Conservation (phyloP, 352 stramenopile genomes). For the Globisporangium spiculum region DNA sequence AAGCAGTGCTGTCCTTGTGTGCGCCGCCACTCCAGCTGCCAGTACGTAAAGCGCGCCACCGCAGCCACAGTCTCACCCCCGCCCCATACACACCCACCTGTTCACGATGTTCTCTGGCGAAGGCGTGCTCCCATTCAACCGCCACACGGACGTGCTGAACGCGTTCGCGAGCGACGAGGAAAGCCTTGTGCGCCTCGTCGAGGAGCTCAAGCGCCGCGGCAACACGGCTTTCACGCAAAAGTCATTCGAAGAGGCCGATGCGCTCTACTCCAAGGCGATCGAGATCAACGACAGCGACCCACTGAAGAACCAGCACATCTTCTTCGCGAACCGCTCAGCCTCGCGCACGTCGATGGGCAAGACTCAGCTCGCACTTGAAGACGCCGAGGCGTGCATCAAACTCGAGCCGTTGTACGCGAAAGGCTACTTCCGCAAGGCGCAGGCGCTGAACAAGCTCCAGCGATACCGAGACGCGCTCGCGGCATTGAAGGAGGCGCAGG, state of each 20-base stretch:
- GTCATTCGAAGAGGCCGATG: conserved; percentile 89
- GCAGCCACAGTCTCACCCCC: background rate
- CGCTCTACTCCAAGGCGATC: conserved; percentile 96
- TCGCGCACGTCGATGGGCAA: conserved; percentile 84
- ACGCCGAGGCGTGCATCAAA: conserved; percentile 65
- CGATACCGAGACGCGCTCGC: conserved; percentile 63
- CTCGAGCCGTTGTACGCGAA: conserved; percentile 70
- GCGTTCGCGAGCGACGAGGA: conserved; percentile 44
- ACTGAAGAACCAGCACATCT: conserved; percentile 74
- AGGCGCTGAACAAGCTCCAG: conserved; percentile 70
- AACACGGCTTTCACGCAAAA: conserved; percentile 87
- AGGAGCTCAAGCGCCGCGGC: conserved; percentile 86
- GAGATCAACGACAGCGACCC: conserved; percentile 61
- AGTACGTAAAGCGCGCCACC: background rate
- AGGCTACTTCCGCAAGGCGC: conserved; percentile 80
- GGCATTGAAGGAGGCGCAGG: conserved; percentile 59
- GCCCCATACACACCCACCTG: background rate
- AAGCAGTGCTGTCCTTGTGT: background rate
- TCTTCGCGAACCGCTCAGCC: conserved; percentile 88
- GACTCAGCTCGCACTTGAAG: conserved; percentile 48
- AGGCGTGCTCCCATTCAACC: conserved; percentile 64
- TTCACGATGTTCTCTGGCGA: conserved; percentile 59
- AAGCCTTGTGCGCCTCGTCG: conserved; percentile 63
- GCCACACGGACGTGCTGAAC: conserved; percentile 81
- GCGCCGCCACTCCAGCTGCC: background rate